These are phyloP conservation scores for Phytophthora fragariaefolia DNA, from an alignment of 352 stramenopile genomes.

Conservation along the genomic window DNA sequence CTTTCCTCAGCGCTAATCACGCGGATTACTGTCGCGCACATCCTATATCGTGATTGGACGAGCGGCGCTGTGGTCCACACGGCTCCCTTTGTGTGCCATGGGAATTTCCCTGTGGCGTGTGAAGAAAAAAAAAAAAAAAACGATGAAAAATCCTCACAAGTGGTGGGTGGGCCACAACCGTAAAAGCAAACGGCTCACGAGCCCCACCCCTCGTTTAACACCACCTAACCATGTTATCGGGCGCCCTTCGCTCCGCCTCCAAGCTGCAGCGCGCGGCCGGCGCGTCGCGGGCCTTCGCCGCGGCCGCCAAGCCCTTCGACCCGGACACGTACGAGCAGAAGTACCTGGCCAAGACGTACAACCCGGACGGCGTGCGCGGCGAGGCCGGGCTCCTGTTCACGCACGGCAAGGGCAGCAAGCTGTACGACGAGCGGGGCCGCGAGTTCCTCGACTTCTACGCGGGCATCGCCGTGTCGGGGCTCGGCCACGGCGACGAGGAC, in stretches of 20 bases:
- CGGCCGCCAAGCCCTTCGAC: constrained; percentile 46
- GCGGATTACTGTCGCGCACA: constrained; percentile 20
- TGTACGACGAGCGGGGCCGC: constrained; percentile 88
- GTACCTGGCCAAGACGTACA: constrained; percentile 89
- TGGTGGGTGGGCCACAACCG: constrained; percentile 32
- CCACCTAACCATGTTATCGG: constrained; percentile 25
- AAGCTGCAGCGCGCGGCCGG: constrained; percentile 21
- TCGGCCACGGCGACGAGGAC: constrained; percentile 92
- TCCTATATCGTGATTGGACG: constrained; percentile 40
- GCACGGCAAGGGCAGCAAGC: constrained; percentile 90
- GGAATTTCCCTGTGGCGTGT: no score
- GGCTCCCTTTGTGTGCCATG: no score
- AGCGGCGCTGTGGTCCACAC: constrained; percentile 20
- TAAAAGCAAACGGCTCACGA: constrained; percentile 15
- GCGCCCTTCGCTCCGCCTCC: constrained; percentile 24
- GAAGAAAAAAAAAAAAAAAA: no score
- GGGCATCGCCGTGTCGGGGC: constrained; percentile 90
- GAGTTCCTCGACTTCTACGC: constrained; percentile 95
- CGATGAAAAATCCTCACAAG: no score
- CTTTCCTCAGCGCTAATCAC: constrained; percentile 31
- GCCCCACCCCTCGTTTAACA: constrained; percentile 9
- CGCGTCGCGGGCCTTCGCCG: constrained; percentile 36
- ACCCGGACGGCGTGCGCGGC: constrained; percentile 72
- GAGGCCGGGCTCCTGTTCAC: constrained; percentile 76
- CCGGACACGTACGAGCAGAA: constrained; percentile 77